Percentiles rank a stretch among this genome's conserved stretches.
Conservation (phyloP, 1,284 basidiomycete species). For the Melampsora larici-populina region DNA sequence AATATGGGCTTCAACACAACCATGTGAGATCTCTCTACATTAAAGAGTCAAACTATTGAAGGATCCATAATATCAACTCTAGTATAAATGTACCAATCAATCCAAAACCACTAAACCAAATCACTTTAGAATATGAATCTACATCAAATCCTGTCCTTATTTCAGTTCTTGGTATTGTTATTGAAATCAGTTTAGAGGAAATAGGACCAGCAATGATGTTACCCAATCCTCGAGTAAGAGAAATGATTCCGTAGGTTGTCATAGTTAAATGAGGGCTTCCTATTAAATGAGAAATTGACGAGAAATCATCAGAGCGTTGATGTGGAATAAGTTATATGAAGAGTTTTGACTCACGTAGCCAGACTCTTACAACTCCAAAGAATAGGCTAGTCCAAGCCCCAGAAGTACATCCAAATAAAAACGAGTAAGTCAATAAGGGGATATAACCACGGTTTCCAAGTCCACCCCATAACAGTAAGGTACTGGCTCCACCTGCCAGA, state of each 20-base stretch:
- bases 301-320: too few relatives aligned
- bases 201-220: constrained; percentile 58
- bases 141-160: too few relatives aligned
- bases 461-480: constrained; percentile 27
- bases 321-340: too few relatives aligned
- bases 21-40: too few relatives aligned
- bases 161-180: neutral
- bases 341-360: neutral
- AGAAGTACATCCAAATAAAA: neutral
- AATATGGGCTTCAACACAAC: too few relatives aligned
- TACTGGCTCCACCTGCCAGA: constrained; percentile 1
- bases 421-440: neutral
- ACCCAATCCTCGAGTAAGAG: constrained; percentile 56
- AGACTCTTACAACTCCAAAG: neutral
- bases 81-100: too few relatives aligned
- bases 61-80: too few relatives aligned
- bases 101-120: too few relatives aligned
- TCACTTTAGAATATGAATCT: too few relatives aligned
- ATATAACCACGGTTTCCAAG: neutral
- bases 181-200: constrained; percentile 51
- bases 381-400: neutral
- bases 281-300: neutral
- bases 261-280: constrained; percentile 22
- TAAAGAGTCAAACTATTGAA: too few relatives aligned
- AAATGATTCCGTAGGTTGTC: constrained; percentile 52